Evolutionary conservation across 139 green algal species (phyloP).

Genomic region (Chlorella sp.): DNA sequence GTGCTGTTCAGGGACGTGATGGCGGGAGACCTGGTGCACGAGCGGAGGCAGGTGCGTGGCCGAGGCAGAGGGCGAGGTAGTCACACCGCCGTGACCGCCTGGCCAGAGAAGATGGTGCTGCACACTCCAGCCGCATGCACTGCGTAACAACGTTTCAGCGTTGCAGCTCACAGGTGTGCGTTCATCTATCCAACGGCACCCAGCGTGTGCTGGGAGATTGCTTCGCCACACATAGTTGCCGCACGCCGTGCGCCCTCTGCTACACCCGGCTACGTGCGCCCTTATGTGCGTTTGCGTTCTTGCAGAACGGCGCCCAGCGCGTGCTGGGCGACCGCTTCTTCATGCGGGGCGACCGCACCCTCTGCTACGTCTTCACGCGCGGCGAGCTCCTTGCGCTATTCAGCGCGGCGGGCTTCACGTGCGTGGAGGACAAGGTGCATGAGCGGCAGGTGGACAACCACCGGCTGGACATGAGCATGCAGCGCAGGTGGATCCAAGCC

Average conservation of each 20-base stretch:
- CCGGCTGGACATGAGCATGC: neutral
- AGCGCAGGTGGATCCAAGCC: neutral
- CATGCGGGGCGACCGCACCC: neutral
- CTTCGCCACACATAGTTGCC: no score
- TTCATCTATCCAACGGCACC: no score
- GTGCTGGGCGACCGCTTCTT: neutral
- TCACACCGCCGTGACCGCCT: no score
- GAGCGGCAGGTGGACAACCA: neutral
- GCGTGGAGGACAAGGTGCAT: neutral
- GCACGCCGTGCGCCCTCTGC: no score
- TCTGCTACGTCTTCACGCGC: neutral
- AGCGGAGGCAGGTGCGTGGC: conserved; percentile 29
- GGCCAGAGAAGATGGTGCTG: no score
- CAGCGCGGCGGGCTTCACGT: neutral
- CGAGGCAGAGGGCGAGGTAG: no score
- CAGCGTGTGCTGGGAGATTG: no score
- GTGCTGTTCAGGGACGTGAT: conserved; percentile 63
- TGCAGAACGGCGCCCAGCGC: neutral
- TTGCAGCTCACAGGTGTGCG: no score
- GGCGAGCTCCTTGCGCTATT: neutral
- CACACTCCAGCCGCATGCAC: no score
- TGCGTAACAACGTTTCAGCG: no score
- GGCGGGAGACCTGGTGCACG: conserved; percentile 57
- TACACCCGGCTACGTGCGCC: no score
- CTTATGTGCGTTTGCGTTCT: no score